These are phyloP conservation scores for Cladosporium sp. DNA, from an alignment of 2,329 filamentous ascomycete genomes.

Conservation along the genomic window DNA sequence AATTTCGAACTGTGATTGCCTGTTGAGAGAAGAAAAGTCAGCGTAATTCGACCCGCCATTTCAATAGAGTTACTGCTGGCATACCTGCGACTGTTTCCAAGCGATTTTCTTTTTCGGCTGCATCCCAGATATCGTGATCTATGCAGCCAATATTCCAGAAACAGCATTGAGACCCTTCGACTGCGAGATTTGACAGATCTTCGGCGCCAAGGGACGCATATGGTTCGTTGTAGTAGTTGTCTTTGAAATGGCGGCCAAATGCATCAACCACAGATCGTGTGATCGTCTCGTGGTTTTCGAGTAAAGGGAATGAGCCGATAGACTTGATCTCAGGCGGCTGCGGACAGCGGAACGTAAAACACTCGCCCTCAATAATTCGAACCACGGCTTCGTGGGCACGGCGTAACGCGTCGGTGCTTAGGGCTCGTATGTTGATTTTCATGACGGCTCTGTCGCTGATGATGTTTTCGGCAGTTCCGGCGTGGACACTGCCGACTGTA, in stretches of 20 bases:
- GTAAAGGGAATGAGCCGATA: conserved; percentile 47
- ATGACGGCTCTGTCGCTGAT: conserved; percentile 50
- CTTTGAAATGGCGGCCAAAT: conserved; percentile 49
- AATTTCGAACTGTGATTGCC: conserved; percentile 60
- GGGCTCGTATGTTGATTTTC: conserved; percentile 54
- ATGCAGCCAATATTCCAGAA: conserved; percentile 59
- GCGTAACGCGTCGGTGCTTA: conserved; percentile 45
- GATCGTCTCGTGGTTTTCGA: conserved; percentile 51
- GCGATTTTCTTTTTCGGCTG: background rate
- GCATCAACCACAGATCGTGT: conserved; percentile 43
- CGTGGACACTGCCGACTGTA: conserved; percentile 48
- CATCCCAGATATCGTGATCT: conserved; percentile 35
- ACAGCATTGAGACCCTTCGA: conserved; percentile 50
- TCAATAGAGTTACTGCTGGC: conserved; percentile 34
- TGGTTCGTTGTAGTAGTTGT: conserved; percentile 34
- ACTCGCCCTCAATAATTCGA: conserved; percentile 57
- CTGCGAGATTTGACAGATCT: conserved; percentile 56
- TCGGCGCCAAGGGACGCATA: conserved; percentile 49
- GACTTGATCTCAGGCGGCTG: conserved; percentile 45
- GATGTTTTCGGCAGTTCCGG: conserved; percentile 49
- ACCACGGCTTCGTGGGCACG: conserved; percentile 49
- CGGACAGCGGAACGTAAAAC: conserved; percentile 48
- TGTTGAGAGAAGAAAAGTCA: background rate
- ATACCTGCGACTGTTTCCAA: conserved; percentile 48
- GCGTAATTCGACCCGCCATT: background rate